Percentiles rank a stretch among this genome's conserved stretches.
Evolutionary conservation across 257 asterid species (phyloP).

Genomic region (Euphrasia confusa): DNA sequence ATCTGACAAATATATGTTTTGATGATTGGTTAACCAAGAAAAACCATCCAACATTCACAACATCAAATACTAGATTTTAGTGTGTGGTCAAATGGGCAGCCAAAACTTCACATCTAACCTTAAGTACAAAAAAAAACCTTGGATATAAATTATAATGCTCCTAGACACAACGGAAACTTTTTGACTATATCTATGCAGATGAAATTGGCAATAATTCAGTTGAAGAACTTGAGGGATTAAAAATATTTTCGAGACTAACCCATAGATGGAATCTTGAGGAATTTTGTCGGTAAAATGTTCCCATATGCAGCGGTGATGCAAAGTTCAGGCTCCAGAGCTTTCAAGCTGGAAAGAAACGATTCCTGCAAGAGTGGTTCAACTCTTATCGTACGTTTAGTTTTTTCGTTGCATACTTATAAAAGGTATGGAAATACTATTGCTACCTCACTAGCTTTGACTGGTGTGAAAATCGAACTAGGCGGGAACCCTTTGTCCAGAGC

Average conservation of each 20-base stretch:
- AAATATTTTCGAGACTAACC: slow-evolving; percentile 48
- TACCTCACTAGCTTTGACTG: slow-evolving; percentile 87
- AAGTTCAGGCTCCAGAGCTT: slow-evolving; percentile 82
- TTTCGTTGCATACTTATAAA: background rate
- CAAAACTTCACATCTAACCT: background rate
- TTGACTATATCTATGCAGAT: background rate
- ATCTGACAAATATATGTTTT: background rate
- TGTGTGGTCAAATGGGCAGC: background rate
- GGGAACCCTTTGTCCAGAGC: slow-evolving; percentile 80
- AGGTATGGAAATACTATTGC: background rate
- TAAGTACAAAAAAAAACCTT: background rate
- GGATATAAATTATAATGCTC: background rate
- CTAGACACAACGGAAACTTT: background rate
- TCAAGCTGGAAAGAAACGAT: slow-evolving; percentile 52
- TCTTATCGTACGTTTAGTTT: background rate
- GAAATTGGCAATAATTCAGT: background rate
- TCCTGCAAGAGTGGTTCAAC: slow-evolving; percentile 45
- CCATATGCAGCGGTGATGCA: slow-evolving; percentile 98
- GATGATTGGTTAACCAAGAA: background rate
- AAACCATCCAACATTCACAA: background rate
- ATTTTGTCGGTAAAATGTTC: slow-evolving; percentile 78
- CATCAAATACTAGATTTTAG: background rate
- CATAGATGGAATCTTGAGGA: slow-evolving; percentile 76
- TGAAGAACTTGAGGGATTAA: background rate
- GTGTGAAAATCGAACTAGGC: slow-evolving; percentile 69